These are phyloP conservation scores for Leccinum uliginosum DNA, from an alignment of 768 basidiomycete genomes.

Conservation along the genomic window DNA sequence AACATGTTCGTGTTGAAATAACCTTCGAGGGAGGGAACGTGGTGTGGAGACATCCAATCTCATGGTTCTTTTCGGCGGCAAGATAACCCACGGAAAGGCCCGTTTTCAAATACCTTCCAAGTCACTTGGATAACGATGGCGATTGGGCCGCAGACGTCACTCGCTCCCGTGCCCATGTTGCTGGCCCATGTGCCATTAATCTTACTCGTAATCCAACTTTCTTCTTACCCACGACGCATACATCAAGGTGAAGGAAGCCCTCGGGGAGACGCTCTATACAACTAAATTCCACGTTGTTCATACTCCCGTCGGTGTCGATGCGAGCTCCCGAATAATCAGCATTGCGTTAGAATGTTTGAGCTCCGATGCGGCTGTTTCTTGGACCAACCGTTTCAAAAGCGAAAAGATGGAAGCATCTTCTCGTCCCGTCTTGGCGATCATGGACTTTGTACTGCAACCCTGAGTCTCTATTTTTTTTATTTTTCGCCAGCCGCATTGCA, in stretches of 20 bases:
- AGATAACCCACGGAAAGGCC: slow-evolving; percentile 19
- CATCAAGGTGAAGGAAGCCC: slow-evolving; percentile 8
- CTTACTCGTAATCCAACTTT: slow-evolving; percentile 3
- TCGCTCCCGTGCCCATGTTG: slow-evolving; percentile 16
- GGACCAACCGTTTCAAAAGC: not conserved
- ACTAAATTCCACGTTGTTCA: slow-evolving; percentile 7
- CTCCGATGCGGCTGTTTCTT: slow-evolving; percentile 2
- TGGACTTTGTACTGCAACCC: not conserved
- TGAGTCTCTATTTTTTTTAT: not conserved
- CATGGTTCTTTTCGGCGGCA: slow-evolving; percentile 7
- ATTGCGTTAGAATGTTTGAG: not conserved
- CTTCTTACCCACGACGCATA: not conserved
- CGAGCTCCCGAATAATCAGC: slow-evolving; percentile 6
- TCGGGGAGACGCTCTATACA: slow-evolving; percentile 10
- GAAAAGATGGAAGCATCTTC: not conserved
- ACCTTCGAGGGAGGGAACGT: slow-evolving; percentile 31
- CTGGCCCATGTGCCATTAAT: slow-evolving; percentile 23
- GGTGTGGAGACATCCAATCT: slow-evolving; percentile 24
- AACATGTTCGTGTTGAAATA: slow-evolving; percentile 17
- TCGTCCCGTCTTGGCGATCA: slow-evolving; percentile 13
- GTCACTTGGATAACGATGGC: not conserved
- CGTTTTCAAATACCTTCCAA: slow-evolving; percentile 20
- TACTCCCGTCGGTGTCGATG: slow-evolving; percentile 9
- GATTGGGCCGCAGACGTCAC: slow-evolving; percentile 17
- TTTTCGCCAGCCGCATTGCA: not conserved